phyloP scores from a whole-genome alignment of 179 eudicot genomes.

The Patellifolia procumbens region DNA sequence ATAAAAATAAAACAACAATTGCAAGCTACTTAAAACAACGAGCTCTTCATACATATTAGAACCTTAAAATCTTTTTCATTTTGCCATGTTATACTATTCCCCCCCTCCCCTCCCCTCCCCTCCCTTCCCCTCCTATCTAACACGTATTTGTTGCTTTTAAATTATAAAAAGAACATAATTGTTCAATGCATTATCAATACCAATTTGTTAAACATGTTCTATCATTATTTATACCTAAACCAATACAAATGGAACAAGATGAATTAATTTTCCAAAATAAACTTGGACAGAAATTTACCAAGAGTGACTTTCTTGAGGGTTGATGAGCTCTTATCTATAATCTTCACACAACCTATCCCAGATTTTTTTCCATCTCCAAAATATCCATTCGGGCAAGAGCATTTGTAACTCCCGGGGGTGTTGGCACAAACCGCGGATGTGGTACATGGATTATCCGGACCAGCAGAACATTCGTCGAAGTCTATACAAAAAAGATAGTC shows the following conservation, averaged over 20 bases:
- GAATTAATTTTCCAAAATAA: background rate
- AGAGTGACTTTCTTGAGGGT: constrained; percentile 20
- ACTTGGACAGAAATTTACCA: constrained; percentile 20
- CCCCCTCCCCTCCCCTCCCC: too few species aligned
- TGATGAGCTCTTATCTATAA: background rate
- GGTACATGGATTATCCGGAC: constrained; percentile 37
- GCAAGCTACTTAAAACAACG: too few species aligned
- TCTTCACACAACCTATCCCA: constrained; percentile 35
- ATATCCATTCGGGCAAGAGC: constrained; percentile 42
- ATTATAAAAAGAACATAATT: too few species aligned
- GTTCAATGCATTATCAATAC: background rate
- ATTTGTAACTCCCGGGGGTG: constrained; percentile 45
- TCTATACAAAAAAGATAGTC: constrained; percentile 27
- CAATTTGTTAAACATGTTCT: background rate
- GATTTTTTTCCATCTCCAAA: constrained; percentile 42
- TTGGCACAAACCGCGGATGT: constrained; percentile 44
- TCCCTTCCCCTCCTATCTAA: too few species aligned
- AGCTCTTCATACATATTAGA: too few species aligned
- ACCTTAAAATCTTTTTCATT: too few species aligned
- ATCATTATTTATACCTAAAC: background rate
- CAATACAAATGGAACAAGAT: too few species aligned
- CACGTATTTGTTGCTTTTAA: too few species aligned
- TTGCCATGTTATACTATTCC: too few species aligned
- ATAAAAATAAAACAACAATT: too few species aligned
- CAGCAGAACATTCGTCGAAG: constrained; percentile 44